phyloP scores from a whole-genome alignment of 768 basidiomycete genomes.

The Suillus subaureus region DNA sequence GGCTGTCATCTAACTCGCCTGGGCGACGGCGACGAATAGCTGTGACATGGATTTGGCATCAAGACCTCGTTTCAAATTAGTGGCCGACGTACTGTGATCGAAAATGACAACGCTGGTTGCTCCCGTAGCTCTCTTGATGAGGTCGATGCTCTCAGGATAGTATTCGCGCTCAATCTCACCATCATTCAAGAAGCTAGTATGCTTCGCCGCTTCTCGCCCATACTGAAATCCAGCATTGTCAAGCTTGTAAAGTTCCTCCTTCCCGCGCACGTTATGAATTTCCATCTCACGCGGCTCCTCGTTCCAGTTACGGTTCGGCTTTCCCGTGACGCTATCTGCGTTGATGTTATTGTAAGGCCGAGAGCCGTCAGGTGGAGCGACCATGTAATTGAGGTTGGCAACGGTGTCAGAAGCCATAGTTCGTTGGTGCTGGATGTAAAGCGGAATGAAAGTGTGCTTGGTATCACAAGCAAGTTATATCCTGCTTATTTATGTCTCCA shows the following conservation, averaged over 20 bases:
- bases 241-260: constrained; percentile 33
- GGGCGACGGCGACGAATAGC: no score
- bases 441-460: neutral
- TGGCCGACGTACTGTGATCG: constrained; percentile 38
- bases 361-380: constrained; percentile 22
- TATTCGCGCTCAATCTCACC: constrained; percentile 40
- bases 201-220: constrained; percentile 23
- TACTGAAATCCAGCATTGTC: constrained; percentile 41
- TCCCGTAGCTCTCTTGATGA: constrained; percentile 41
- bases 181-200: constrained; percentile 37
- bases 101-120: constrained; percentile 43
- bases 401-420: constrained; percentile 15
- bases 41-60: no score
- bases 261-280: constrained; percentile 38
- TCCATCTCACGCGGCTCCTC: constrained; percentile 16
- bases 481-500: neutral
- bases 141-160: constrained; percentile 40
- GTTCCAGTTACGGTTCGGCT: constrained; percentile 24
- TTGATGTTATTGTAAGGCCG: constrained; percentile 21
- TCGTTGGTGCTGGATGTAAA: neutral
- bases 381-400: constrained; percentile 20
- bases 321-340: constrained; percentile 17
- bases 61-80: no score
- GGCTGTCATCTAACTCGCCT: no score
- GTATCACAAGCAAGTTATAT: neutral